Base-by-base conservation (phyloP, 2,329 filamentous ascomycete genomes). In the Pseudocercospora pini-densiflorae region DNA sequence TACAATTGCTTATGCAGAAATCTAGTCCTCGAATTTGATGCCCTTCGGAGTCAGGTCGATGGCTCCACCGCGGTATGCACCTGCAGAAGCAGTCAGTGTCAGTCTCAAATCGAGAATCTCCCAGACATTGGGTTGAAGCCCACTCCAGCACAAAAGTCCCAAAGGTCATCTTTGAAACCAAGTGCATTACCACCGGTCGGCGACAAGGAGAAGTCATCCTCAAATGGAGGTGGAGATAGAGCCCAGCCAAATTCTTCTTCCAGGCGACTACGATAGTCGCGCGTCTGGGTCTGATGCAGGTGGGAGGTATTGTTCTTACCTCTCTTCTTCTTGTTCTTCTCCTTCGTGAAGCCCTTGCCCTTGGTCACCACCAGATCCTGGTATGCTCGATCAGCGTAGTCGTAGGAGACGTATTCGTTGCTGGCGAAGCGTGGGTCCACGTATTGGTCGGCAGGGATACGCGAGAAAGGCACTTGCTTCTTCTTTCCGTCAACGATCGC, bases 311-410 rank as follows among this genome's bases (percentile, higher is more conserved):
- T 24, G 5, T 59, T 23, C 71, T 71, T 65, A 75, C 76, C 77
- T 71, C 75, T 66, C 77, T 83, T 83, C 76, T 82, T 81, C 78
- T 99, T 99, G 83, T 99, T 99, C 89, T 99, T 99, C 84, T 98
- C 95, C 85, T 99, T 99, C 67, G 94, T 98, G 82, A 99, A 99
- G 3, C 93, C 93, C 83, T 97, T 98, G 75, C 95, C 95, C 78
- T 91, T 92, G 33, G 94, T 98, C 45, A 97, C 87, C 58, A 93
- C 92, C 69, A 99, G 83, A 77, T 97, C 94, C 72, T 93, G 87
- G 77, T 94, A 92, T 8, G 96, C 96, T 73, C 89, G 89, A 74
- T 95, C 90, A 24, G 94, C 94, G 81, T 98, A 99, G 70, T 91
- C 90, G 78, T 97, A 93, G 23, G 89, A 85, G 10, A 92, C 85